Conservation (phyloP, 768 basidiomycete genomes). For the Leccinum imitatum region DNA sequence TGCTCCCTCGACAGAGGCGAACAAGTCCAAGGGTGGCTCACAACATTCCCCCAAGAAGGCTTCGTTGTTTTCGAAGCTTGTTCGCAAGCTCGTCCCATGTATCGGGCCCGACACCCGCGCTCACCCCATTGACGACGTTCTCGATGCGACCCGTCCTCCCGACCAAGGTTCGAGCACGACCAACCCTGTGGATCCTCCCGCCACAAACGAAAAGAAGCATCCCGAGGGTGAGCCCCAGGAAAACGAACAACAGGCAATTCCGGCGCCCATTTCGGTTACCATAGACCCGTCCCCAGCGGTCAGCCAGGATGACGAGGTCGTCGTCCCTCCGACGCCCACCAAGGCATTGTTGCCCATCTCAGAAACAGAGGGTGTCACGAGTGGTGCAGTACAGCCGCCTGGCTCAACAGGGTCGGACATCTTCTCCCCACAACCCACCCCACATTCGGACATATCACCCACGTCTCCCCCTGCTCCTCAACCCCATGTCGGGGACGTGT, state of each 20-base stretch:
- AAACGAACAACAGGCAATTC: slow-evolving; percentile 37
- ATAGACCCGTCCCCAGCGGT: slow-evolving; percentile 20
- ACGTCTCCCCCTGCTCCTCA: slow-evolving; percentile 26
- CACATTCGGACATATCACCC: slow-evolving; percentile 25
- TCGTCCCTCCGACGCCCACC: slow-evolving; percentile 51
- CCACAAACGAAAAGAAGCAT: slow-evolving; percentile 32
- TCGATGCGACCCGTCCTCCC: slow-evolving; percentile 18
- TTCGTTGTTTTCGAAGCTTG: slow-evolving; percentile 58
- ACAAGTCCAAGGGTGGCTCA: slow-evolving; percentile 36
- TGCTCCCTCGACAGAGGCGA: slow-evolving; percentile 34
- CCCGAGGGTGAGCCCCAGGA: slow-evolving; percentile 27
- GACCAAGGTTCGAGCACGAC: slow-evolving; percentile 20
- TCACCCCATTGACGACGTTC: slow-evolving; percentile 45
- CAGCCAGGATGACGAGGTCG: slow-evolving; percentile 36
- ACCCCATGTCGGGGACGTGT: slow-evolving; percentile 30
- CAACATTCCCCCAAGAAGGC: slow-evolving; percentile 40
- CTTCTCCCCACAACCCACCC: slow-evolving; percentile 28
- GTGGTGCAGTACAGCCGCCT: slow-evolving; percentile 90
- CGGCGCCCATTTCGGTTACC: slow-evolving; percentile 20
- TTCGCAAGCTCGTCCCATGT: slow-evolving; percentile 67
- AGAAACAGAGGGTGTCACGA: slow-evolving; percentile 86
- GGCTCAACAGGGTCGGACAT: slow-evolving; percentile 64
- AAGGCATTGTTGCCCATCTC: slow-evolving; percentile 49
- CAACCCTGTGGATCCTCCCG: slow-evolving; percentile 22
- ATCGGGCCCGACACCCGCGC: slow-evolving; percentile 49